Base-by-base conservation (phyloP, 1,284 basidiomycete species). In the Ganoderma leucocontextum region DNA sequence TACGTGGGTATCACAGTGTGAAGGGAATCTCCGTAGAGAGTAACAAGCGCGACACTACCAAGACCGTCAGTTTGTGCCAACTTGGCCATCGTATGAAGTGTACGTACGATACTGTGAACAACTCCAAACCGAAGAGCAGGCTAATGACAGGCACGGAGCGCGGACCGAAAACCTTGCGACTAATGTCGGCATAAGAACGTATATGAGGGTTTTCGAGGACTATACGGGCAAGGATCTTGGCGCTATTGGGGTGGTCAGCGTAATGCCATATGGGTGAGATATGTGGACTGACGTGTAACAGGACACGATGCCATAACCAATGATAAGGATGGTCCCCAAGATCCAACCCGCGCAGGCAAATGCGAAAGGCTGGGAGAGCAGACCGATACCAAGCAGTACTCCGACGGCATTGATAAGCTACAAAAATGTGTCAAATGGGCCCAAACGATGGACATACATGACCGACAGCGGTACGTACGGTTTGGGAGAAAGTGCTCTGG, bases 321-420 rank as follows among this genome's bases (percentile, higher is more conserved):
- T 78, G 64, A 97, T 89, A 49, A 97, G 84, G 41, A 87, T 22
- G 0, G 91, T 91, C 6, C 95, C 95, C 42, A 85, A 84, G 33
- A 92, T 83, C 95, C 95, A 97, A 7, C 95, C 95, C 0, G 95
- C 90, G 74, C 93, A 95, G 1, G 93, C 89, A 77, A 96, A 96
- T 0, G 95, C 95, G 22, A 96, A 84, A 0, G 96, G 95, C 78
- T 96, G 92, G 2, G 94, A 95, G 2, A 97, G 85, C 84, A 98
- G 91, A 2, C 96, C 96, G 71, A 97, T 93, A 6, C 96, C 96
- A 9, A 96, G 84, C 12, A 97, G 82, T 35, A 96, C 93, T 10
- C 94, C 95, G 59, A 92, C 93, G 9, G 93, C 91, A 76, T 97
- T 97, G 83, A 97, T 97, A n/a, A 97, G 82, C 93, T 95, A 72